These are phyloP conservation scores for Torulaspora franciscae DNA, from an alignment of 805 yeast genomes.

Conservation along the genomic window DNA sequence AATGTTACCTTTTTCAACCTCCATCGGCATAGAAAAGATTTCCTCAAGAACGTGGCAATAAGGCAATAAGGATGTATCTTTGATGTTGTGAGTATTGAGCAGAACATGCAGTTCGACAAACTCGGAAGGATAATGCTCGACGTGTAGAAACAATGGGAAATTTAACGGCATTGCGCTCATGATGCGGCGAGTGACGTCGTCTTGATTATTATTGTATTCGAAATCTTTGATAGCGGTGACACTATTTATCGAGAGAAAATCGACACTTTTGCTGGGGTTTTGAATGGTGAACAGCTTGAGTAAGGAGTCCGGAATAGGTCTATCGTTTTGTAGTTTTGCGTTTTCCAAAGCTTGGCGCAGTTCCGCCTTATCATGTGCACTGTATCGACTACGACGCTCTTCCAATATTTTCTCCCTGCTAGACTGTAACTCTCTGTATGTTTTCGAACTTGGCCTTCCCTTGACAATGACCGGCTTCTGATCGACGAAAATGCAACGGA, in stretches of 20 bases:
- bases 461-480: slow-evolving; percentile 61
- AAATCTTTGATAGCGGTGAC: slow-evolving; percentile 52
- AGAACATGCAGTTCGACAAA: slow-evolving; percentile 66
- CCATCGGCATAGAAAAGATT: slow-evolving; percentile 68
- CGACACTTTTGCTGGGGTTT: slow-evolving; percentile 62
- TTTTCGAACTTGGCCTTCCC: slow-evolving; percentile 57
- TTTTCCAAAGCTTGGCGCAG: slow-evolving; percentile 47
- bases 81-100: slow-evolving; percentile 51
- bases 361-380: slow-evolving; percentile 53
- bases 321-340: slow-evolving; percentile 67
- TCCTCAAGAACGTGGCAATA: slow-evolving; percentile 62
- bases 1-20: slow-evolving; percentile 52
- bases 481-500: slow-evolving; percentile 50
- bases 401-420: slow-evolving; percentile 47
- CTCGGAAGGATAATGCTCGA: slow-evolving; percentile 74
- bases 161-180: slow-evolving; percentile 38
- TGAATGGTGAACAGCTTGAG: slow-evolving; percentile 62
- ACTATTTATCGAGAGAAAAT: slow-evolving; percentile 64
- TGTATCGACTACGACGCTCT: slow-evolving; percentile 49
- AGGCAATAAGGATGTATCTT: slow-evolving; percentile 48
- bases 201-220: slow-evolving; percentile 33
- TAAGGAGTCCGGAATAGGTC: slow-evolving; percentile 68
- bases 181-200: slow-evolving; percentile 28
- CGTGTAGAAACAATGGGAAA: slow-evolving; percentile 66
- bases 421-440: slow-evolving; percentile 50